Conservation (phyloP, 2,329 filamentous ascomycete species). For the Claviceps sp. region DNA sequence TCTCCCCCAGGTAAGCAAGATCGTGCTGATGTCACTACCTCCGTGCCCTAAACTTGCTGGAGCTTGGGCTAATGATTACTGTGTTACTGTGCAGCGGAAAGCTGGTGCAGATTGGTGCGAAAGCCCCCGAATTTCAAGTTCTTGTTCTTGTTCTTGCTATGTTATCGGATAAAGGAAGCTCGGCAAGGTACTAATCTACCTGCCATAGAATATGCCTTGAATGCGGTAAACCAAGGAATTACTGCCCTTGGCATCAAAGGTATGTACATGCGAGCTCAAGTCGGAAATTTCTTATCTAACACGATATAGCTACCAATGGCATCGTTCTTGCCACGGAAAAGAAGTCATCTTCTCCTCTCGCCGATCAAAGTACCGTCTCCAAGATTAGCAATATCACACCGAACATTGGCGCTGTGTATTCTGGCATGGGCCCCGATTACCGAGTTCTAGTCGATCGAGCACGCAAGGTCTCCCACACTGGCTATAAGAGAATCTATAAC, state of each 20-base stretch:
- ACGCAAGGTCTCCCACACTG: constrained; percentile 93
- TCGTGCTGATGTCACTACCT: constrained; percentile 10
- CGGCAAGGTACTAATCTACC: neutral
- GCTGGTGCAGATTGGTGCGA: constrained; percentile 84
- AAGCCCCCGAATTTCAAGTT: neutral
- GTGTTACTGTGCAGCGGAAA: constrained; percentile 57
- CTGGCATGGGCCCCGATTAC: constrained; percentile 98
- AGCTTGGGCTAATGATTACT: constrained; percentile 29
- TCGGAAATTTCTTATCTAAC: neutral
- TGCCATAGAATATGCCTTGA: constrained; percentile 83
- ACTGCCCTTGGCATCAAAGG: constrained; percentile 98
- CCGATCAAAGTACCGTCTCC: constrained; percentile 85
- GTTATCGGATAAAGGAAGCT: no score
- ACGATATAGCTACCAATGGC: constrained; percentile 72
- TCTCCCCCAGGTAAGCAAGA: constrained; percentile 81
- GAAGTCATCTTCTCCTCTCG: constrained; percentile 95
- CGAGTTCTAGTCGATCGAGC: constrained; percentile 94
- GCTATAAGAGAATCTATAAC: constrained; percentile 99
- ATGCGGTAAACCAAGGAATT: constrained; percentile 97
- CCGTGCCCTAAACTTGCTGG: constrained; percentile 6
- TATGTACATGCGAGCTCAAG: constrained; percentile 23
- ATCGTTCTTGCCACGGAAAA: constrained; percentile 98
- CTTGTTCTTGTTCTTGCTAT: no score
- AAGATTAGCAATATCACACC: constrained; percentile 98
- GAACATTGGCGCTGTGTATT: constrained; percentile 99